A percentile compares a stretch with the other conserved stretches of the same genome.
phyloP scores from a whole-genome alignment of 305 asterid species.

The Solanum hybrid region DNA sequence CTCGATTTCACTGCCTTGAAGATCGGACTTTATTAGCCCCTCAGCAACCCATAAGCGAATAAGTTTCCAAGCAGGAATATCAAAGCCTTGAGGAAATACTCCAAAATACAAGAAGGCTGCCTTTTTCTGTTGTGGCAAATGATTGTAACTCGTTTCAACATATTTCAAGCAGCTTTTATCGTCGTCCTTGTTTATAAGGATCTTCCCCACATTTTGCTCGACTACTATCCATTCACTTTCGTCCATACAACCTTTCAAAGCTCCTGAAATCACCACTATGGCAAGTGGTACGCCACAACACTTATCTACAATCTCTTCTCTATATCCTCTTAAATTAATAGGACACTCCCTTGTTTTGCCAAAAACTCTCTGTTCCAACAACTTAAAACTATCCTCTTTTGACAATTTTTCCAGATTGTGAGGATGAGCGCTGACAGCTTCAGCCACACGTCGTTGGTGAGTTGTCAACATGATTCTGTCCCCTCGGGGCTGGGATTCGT shows the following conservation, averaged over 20 bases:
- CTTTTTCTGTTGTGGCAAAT: slow-evolving; percentile 34
- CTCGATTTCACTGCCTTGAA: slow-evolving; percentile 11
- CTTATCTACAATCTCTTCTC: too few relatives aligned
- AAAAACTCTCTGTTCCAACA: slow-evolving; percentile 32
- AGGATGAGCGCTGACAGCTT: slow-evolving; percentile 20
- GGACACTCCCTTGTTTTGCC: slow-evolving; percentile 27
- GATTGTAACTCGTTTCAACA: slow-evolving; percentile 9
- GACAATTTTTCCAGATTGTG: slow-evolving; percentile 28
- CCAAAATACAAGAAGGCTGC: slow-evolving; percentile 53
- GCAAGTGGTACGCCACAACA: too few relatives aligned
- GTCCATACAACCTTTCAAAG: too few relatives aligned
- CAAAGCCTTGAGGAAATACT: slow-evolving; percentile 41
- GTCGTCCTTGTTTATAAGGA: neutral
- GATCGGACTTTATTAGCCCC: slow-evolving; percentile 36
- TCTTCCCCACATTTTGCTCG: slow-evolving; percentile 25
- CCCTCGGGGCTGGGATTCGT: slow-evolving; percentile 10
- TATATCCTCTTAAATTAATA: slow-evolving; percentile 9
- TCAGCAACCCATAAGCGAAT: slow-evolving; percentile 40
- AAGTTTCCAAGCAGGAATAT: neutral
- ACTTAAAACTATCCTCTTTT: slow-evolving; percentile 23
- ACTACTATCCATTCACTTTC: neutral
- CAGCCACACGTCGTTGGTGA: slow-evolving; percentile 23
- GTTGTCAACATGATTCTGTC: slow-evolving; percentile 42
- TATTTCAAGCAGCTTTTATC: slow-evolving; percentile 13
- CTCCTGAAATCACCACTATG: too few relatives aligned